Conservation (phyloP, 2,329 filamentous ascomycete genomes). For the Aspergillus niger region DNA sequence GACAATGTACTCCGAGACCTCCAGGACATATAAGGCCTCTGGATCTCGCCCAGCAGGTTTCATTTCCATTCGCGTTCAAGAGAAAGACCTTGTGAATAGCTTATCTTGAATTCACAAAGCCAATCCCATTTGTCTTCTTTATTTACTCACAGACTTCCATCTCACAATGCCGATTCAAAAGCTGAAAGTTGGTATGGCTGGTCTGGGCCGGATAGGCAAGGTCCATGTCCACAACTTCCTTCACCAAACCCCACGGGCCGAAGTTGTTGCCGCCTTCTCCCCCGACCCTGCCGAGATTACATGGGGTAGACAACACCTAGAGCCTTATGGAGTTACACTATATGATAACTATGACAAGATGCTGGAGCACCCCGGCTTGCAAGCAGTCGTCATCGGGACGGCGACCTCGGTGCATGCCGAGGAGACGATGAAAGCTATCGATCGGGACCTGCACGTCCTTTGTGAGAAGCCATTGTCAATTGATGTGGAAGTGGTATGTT, state of each 20-base stretch:
- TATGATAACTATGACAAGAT: slow-evolving; percentile 58
- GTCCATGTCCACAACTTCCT: slow-evolving; percentile 52
- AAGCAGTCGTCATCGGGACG: slow-evolving; percentile 57
- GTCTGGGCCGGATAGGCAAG: slow-evolving; percentile 52
- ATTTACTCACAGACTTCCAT: background rate
- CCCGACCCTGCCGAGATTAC: slow-evolving; percentile 46
- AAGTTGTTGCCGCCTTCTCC: slow-evolving; percentile 51
- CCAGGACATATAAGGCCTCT: background rate
- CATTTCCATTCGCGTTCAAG: background rate
- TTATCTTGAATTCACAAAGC: background rate
- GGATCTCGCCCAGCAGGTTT: background rate
- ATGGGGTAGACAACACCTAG: slow-evolving; percentile 54
- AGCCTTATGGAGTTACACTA: slow-evolving; percentile 53
- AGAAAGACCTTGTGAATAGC: background rate
- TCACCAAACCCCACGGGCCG: slow-evolving; percentile 47
- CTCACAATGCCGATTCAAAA: slow-evolving; percentile 29
- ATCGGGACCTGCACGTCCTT: slow-evolving; percentile 55
- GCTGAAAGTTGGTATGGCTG: slow-evolving; percentile 49
- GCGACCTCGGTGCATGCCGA: slow-evolving; percentile 58
- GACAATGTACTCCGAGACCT: background rate
- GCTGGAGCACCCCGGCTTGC: slow-evolving; percentile 54
- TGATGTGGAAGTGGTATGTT: slow-evolving; percentile 57
- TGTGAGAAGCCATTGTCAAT: slow-evolving; percentile 58
- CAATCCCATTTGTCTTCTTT: background rate
- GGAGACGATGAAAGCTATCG: slow-evolving; percentile 58